A percentile compares a stretch with the other conserved stretches of the same genome.
Evolutionary conservation across 1,139 yeast species (phyloP).

Genomic region (Geotrichum europaeum): DNA sequence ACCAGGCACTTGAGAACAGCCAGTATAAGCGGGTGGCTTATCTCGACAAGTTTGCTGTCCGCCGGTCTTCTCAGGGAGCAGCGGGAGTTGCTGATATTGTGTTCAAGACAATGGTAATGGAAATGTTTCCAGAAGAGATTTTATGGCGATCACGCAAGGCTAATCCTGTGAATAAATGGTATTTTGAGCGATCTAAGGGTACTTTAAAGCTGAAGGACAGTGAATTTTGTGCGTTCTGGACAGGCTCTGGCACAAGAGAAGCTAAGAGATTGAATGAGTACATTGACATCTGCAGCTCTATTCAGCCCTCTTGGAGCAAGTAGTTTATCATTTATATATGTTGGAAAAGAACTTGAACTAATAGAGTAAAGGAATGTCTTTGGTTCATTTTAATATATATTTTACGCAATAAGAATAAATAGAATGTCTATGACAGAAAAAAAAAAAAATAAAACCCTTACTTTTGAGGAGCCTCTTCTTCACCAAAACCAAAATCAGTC

Average conservation of each 20-base stretch:
- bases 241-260: slow-evolving; percentile 45
- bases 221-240: slow-evolving; percentile 65
- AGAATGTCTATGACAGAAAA: background rate
- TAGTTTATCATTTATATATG: background rate
- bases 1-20: slow-evolving; percentile 14
- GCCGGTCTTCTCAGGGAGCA: slow-evolving; percentile 76
- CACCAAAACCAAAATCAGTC: slow-evolving; percentile 90
- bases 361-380: background rate
- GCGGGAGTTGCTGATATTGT: slow-evolving; percentile 91
- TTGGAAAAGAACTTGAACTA: background rate
- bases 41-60: slow-evolving; percentile 88
- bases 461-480: slow-evolving; percentile 33
- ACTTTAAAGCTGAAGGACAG: slow-evolving; percentile 49
- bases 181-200: slow-evolving; percentile 84
- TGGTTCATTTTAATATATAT: background rate
- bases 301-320: slow-evolving; percentile 38
- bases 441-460: too few relatives aligned
- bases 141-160: slow-evolving; percentile 82
- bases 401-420: background rate
- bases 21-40: slow-evolving; percentile 44
- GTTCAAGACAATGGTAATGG: slow-evolving; percentile 66
- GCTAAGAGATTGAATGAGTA: slow-evolving; percentile 34
- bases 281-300: slow-evolving; percentile 38
- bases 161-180: slow-evolving; percentile 96
- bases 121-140: slow-evolving; percentile 64